Evolutionary conservation across 2,329 filamentous ascomycete species (phyloP), one percentile per base, ranked within the genome.

Genomic region (Stachybotrys chlorohalonatus): DNA sequence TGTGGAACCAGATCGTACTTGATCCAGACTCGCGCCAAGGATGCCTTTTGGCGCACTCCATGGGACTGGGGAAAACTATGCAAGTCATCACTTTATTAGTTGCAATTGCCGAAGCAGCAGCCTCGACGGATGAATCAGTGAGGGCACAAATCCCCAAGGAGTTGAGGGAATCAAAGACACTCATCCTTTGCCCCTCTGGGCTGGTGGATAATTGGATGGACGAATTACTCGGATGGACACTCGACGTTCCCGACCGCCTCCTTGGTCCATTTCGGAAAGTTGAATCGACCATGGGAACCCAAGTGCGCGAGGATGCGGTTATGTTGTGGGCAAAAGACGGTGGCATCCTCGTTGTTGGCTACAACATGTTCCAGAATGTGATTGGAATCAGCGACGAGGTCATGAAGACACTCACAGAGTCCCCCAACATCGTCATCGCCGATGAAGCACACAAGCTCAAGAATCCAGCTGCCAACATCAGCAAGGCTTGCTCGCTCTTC

Each of bases 21-120:
- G 79, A 84, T 54, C 66, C 74, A 1, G 72, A 77, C 5, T 72
- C 75, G 6, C 77, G 78, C 16, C 85, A 91, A 68, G 91, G 91
- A 2, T 95, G 89, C 64, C 77, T 95, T 11, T 76, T 96, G 17
- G 88, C 91, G 6, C 91, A 96, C 67, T 90, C 89, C 0, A 96
- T 96, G 91, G 92, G 92, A 1, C 73, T 96, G 2, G 91, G 91
- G 15, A 96, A 96, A 73, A 95, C 91, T 0, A 90, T 95, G 85
- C 91, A 96, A 72, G 82, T 90, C 6, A 90, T 96, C 56, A 88
- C 90, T 1, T 73, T 96, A n/a, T 78, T 96, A 6, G 79, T 88
- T 15, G 85, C 89, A 0, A 81, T 96, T 57, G 77, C 84, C 5
- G 80, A 89, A 60, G 82, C 89, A 3, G 77, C 83, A 5, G 66